These are phyloP conservation scores for Pleurotus platypus DNA, from an alignment of 768 basidiomycete genomes.

Conservation along the genomic window DNA sequence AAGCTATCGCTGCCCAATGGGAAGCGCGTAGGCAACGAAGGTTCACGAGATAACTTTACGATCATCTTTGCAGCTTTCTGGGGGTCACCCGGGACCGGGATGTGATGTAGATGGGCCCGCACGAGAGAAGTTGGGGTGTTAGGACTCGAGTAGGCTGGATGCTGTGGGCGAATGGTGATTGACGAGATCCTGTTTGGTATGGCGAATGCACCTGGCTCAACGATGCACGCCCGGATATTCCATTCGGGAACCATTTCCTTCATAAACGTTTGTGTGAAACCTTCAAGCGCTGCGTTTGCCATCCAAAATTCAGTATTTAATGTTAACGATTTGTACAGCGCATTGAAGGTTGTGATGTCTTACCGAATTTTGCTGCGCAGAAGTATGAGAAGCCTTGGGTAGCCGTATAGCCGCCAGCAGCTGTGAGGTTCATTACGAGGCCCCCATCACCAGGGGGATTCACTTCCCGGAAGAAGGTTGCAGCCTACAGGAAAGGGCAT, in stretches of 20 bases:
- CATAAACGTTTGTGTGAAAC: slow-evolving; percentile 21
- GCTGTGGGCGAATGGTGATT: background rate
- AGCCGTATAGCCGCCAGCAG: slow-evolving; percentile 18
- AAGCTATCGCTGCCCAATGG: background rate
- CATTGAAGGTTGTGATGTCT: background rate
- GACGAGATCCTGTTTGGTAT: background rate
- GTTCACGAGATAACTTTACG: background rate
- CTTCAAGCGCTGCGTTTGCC: slow-evolving; percentile 21
- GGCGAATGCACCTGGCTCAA: background rate
- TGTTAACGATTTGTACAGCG: background rate
- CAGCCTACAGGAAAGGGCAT: slow-evolving; percentile 6
- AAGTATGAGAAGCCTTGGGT: slow-evolving; percentile 15
- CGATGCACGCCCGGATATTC: slow-evolving; percentile 24
- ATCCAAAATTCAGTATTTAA: background rate
- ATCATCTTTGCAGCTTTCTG: background rate
- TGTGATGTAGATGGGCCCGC: background rate
- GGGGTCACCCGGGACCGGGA: background rate
- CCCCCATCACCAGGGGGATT: slow-evolving; percentile 30
- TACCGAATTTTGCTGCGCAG: slow-evolving; percentile 16
- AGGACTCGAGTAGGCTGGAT: background rate
- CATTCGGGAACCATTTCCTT: slow-evolving; percentile 30
- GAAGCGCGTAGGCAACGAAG: background rate
- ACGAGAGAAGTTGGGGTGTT: background rate
- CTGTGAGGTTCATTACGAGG: slow-evolving; percentile 30
- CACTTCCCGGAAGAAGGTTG: slow-evolving; percentile 31